Evolutionary conservation across 2,329 filamentous ascomycete species (phyloP).

Genomic region (Penicillium capsulatum): DNA sequence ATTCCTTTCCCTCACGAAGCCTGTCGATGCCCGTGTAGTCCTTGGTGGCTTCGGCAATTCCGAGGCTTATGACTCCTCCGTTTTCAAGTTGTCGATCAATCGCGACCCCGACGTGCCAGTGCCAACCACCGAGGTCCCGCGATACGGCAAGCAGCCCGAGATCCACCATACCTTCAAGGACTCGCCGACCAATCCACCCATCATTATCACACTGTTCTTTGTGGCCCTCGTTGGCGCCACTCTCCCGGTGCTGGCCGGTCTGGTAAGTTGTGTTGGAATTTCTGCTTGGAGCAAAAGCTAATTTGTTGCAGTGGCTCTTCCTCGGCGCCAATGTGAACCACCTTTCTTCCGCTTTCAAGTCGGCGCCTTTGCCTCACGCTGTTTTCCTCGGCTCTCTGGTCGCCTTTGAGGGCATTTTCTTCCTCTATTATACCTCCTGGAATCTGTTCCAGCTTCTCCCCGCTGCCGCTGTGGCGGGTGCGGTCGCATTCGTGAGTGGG

Average conservation of each 20-base stretch:
- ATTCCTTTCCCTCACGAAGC: conserved; percentile 63
- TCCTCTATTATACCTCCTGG: conserved; percentile 90
- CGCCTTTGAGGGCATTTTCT: conserved; percentile 86
- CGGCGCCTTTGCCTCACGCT: conserved; percentile 73
- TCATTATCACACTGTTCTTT: conserved; percentile 75
- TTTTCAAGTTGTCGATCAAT: conserved; percentile 68
- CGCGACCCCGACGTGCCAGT: conserved; percentile 59
- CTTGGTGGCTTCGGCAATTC: conserved; percentile 81
- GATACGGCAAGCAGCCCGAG: conserved; percentile 78
- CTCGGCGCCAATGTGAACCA: conserved; percentile 82
- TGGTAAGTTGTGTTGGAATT: conserved; percentile 49
- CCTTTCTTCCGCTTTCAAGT: conserved; percentile 66
- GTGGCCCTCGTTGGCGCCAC: conserved; percentile 66
- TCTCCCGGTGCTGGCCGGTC: conserved; percentile 67
- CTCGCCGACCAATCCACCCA: conserved; percentile 75
- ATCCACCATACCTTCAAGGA: conserved; percentile 87
- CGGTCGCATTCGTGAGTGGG: conserved; percentile 77
- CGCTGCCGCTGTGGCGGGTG: conserved; percentile 62
- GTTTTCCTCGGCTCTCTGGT: conserved; percentile 84
- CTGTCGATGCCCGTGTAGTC: conserved; percentile 74
- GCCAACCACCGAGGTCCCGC: conserved; percentile 62
- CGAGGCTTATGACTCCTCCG: conserved; percentile 60
- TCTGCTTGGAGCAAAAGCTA: conserved; percentile 4
- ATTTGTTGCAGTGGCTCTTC: conserved; percentile 62
- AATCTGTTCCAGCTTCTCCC: conserved; percentile 87